Percentiles rank a stretch among this genome's conserved stretches.
These are phyloP conservation scores for Scleromitrula shiraiana DNA, from an alignment of 2,329 filamentous ascomycete species.

Conservation along the genomic window DNA sequence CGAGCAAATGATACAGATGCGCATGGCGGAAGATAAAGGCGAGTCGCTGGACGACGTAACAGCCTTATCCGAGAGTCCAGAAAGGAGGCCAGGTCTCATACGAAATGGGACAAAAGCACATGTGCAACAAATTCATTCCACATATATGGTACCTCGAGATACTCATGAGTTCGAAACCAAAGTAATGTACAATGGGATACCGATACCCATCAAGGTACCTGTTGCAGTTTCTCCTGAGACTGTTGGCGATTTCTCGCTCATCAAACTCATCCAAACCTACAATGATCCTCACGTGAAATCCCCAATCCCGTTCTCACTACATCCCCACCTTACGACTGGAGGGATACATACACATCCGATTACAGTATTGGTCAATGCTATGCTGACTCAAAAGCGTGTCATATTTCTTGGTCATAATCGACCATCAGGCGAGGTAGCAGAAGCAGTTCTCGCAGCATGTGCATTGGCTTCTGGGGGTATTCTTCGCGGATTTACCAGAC, in stretches of 20 bases:
- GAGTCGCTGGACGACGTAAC: slow-evolving; percentile 34
- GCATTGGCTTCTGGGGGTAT: slow-evolving; percentile 86
- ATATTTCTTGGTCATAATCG: slow-evolving; percentile 94
- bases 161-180: slow-evolving; percentile 97
- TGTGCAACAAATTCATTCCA: slow-evolving; percentile 47
- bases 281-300: slow-evolving; percentile 73
- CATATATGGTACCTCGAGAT: slow-evolving; percentile 76
- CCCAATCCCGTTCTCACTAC: slow-evolving; percentile 75
- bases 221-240: slow-evolving; percentile 91
- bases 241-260: slow-evolving; percentile 92
- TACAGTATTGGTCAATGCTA: slow-evolving; percentile 86
- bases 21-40: slow-evolving; percentile 57
- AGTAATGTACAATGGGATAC: slow-evolving; percentile 92
- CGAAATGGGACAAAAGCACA: slow-evolving; percentile 56
- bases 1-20: slow-evolving; percentile 82
- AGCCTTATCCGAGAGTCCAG: slow-evolving; percentile 41
- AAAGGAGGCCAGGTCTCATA: slow-evolving; percentile 30
- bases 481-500: slow-evolving; percentile 86
- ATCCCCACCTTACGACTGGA: slow-evolving; percentile 89
- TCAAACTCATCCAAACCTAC: slow-evolving; percentile 96
- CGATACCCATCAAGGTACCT: slow-evolving; percentile 93
- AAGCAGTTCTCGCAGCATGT: slow-evolving; percentile 96
- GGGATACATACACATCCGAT: slow-evolving; percentile 87
- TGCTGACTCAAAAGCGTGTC: slow-evolving; percentile 91
- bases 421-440: slow-evolving; percentile 90